phyloP scores from a whole-genome alignment of 805 yeast species.

The Myxozyma lipomycoides region DNA sequence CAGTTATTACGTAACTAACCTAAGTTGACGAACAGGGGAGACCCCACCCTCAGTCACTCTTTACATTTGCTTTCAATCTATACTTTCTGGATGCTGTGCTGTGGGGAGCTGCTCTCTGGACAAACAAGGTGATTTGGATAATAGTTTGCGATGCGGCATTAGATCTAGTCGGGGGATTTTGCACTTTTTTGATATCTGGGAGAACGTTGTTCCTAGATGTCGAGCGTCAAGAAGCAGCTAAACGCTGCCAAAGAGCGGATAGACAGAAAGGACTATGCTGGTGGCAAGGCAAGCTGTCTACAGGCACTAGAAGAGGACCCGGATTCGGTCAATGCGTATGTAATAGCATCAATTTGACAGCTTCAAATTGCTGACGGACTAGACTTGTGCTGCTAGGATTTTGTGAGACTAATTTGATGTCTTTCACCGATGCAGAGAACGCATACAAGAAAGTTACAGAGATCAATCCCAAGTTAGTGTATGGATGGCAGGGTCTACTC shows the following conservation, averaged over 20 bases:
- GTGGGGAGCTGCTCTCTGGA: too few species aligned
- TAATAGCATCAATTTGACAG: conserved; percentile 32
- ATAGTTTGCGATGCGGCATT: too few species aligned
- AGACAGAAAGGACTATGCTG: conserved; percentile 53
- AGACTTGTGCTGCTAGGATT: conserved; percentile 24
- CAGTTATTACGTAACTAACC: too few species aligned
- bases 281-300: conserved; percentile 54
- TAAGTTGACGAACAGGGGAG: too few species aligned
- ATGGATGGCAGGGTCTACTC: conserved; percentile 81
- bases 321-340: conserved; percentile 58
- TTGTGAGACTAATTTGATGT: conserved; percentile 28
- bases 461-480: conserved; percentile 43
- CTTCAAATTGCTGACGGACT: background rate
- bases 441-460: conserved; percentile 46
- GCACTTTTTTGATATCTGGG: background rate
- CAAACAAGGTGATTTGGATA: too few species aligned
- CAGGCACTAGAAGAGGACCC: conserved; percentile 56
- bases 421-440: conserved; percentile 47
- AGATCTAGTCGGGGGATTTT: background rate
- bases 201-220: conserved; percentile 3
- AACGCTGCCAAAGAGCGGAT: conserved; percentile 32
- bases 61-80: background rate
- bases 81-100: too few species aligned
- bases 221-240: conserved; percentile 14
- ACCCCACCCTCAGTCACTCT: too few species aligned